Conservation (phyloP, 2,329 filamentous ascomycete genomes). For the Corynespora cassiicola region DNA sequence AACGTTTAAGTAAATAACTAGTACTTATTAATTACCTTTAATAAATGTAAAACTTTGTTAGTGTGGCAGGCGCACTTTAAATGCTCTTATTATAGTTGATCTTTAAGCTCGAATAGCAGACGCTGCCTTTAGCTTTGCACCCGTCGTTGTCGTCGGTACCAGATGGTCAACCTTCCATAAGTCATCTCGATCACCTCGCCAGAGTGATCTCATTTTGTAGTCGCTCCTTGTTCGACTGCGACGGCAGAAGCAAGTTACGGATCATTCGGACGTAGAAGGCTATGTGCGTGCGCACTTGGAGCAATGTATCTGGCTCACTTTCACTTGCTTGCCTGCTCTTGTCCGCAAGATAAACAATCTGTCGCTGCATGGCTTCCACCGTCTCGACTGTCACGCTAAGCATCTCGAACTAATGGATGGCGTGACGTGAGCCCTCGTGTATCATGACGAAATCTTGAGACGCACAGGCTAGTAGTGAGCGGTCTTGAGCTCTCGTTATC, state of each 20-base stretch:
- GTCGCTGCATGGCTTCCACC: constrained; percentile 10
- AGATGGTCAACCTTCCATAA: no score
- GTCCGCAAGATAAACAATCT: not conserved
- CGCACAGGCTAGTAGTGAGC: constrained; percentile 1
- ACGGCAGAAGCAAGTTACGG: constrained; percentile 8
- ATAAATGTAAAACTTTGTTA: no score
- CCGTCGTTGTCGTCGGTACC: no score
- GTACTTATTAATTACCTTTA: no score
- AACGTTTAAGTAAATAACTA: no score
- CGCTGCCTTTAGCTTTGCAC: no score
- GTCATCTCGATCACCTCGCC: constrained; percentile 7
- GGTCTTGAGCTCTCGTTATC: no score
- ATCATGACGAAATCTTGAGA: constrained; percentile 11
- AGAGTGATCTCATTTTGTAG: constrained; percentile 15
- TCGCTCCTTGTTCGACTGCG: constrained; percentile 13
- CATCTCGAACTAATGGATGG: constrained; percentile 21
- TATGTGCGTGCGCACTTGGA: constrained; percentile 4
- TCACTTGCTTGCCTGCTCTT: constrained; percentile 4
- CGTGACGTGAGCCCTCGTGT: constrained; percentile 21
- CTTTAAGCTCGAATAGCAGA: no score
- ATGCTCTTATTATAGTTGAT: no score
- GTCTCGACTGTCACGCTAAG: constrained; percentile 16
- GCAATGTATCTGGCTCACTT: constrained; percentile 1
- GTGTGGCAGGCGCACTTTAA: no score
- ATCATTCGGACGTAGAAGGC: constrained; percentile 9